phyloP scores from a whole-genome alignment of 1,284 basidiomycete genomes.

The Exsudoporus floridanus region DNA sequence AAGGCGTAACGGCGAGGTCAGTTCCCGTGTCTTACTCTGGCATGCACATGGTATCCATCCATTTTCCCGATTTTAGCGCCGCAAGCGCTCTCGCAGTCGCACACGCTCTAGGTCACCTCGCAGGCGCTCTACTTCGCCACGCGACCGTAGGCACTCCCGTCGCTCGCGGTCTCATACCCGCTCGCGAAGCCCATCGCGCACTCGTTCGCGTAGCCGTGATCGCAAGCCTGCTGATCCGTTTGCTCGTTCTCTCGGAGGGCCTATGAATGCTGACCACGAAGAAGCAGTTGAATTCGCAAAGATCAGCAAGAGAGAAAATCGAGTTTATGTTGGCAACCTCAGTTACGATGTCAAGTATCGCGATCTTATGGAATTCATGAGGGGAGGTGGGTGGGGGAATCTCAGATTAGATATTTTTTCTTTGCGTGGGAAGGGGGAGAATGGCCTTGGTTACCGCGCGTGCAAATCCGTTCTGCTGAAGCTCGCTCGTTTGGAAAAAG shows the following conservation, averaged over 20 bases:
- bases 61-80: conserved; percentile 42
- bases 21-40: conserved; percentile 22
- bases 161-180: conserved; percentile 51
- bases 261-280: conserved; percentile 87
- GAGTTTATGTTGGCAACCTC: conserved; percentile 97
- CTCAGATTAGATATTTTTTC: conserved; percentile 49
- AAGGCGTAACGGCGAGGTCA: conserved; percentile 61
- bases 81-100: conserved; percentile 54
- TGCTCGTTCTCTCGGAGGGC: conserved; percentile 79
- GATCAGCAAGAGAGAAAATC: conserved; percentile 93
- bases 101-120: conserved; percentile 63
- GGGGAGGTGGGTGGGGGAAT: conserved; percentile 95
- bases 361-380: conserved; percentile 97
- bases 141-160: conserved; percentile 51
- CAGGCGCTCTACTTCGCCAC: conserved; percentile 59
- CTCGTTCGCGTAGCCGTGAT: conserved; percentile 62
- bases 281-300: conserved; percentile 90
- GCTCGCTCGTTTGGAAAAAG: conserved; percentile 37
- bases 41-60: neutral
- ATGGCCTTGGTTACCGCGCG: conserved; percentile 31
- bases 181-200: conserved; percentile 56
- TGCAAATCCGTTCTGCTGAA: conserved; percentile 38
- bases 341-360: conserved; percentile 97
- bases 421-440: conserved; percentile 28
- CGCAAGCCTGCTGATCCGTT: conserved; percentile 64